These are phyloP conservation scores for Turritis glabra DNA, from an alignment of 345 rosid species.

Conservation along the genomic window DNA sequence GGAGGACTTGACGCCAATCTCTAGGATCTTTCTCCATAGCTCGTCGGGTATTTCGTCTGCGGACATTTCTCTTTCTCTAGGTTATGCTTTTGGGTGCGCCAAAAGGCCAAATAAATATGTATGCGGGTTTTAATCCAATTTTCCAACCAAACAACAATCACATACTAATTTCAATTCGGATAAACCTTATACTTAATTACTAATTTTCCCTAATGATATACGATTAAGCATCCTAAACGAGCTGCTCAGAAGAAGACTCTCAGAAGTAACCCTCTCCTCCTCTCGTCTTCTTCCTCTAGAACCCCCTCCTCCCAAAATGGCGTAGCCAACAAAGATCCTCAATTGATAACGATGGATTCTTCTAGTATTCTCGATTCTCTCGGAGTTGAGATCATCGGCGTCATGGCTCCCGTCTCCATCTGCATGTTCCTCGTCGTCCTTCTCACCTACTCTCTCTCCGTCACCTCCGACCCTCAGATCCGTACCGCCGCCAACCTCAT, in stretches of 20 bases:
- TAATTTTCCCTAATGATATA: not conserved
- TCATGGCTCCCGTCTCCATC: constrained; percentile 92
- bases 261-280: not conserved
- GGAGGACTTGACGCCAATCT: constrained; percentile 48
- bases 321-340: not conserved
- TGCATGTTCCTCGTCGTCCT: constrained; percentile 95
- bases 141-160: no score
- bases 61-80: constrained; percentile 34
- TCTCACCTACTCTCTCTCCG: constrained; percentile 80
- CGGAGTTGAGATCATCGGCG: constrained; percentile 91
- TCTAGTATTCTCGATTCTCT: constrained; percentile 69
- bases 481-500: constrained; percentile 96
- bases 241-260: constrained; percentile 9
- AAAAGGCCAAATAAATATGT: no score
- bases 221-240: not conserved
- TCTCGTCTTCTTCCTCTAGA: constrained; percentile 17
- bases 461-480: constrained; percentile 60
- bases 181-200: no score
- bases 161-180: no score
- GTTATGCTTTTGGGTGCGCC: not conserved
- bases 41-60: constrained; percentile 65
- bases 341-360: constrained; percentile 49
- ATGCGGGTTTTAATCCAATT: no score
- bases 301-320: constrained; percentile 7
- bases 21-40: constrained; percentile 71